Percentiles rank a stretch among this genome's conserved stretches.
phyloP scores from a whole-genome alignment of 345 rosid genomes.

The Pistacia vera region DNA sequence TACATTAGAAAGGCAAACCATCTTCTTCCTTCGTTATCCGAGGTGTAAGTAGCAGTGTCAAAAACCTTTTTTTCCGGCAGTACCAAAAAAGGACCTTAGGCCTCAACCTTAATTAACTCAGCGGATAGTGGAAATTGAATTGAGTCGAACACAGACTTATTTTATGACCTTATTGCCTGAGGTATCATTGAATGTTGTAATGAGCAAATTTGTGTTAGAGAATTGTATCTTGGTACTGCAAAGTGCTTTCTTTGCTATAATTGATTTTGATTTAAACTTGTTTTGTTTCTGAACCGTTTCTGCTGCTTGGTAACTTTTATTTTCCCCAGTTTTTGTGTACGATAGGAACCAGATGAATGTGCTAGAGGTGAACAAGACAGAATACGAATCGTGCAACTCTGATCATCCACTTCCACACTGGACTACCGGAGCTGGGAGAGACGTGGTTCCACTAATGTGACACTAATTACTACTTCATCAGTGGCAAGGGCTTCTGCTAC shows the following conservation, averaged over 20 bases:
- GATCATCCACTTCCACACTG: conserved; percentile 74
- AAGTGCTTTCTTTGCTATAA: neutral
- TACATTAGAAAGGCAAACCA: neutral
- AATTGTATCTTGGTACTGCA: neutral
- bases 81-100: neutral
- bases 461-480: conserved; percentile 68
- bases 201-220: no score
- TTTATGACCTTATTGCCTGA: neutral
- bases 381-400: conserved; percentile 67
- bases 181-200: no score
- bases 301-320: conserved; percentile 8
- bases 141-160: neutral
- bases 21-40: neutral
- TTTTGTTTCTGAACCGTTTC: neutral
- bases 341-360: conserved; percentile 86
- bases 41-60: neutral
- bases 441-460: conserved; percentile 81
- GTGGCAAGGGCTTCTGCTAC: conserved; percentile 94
- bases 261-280: neutral
- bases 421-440: conserved; percentile 92
- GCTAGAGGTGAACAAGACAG: conserved; percentile 85
- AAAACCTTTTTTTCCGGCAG: neutral
- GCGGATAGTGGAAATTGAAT: neutral
- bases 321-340: conserved; percentile 71
- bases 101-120: neutral